These are phyloP conservation scores for Plectosphaerella plurivora DNA, from an alignment of 2,329 filamentous ascomycete species.

Conservation along the genomic window DNA sequence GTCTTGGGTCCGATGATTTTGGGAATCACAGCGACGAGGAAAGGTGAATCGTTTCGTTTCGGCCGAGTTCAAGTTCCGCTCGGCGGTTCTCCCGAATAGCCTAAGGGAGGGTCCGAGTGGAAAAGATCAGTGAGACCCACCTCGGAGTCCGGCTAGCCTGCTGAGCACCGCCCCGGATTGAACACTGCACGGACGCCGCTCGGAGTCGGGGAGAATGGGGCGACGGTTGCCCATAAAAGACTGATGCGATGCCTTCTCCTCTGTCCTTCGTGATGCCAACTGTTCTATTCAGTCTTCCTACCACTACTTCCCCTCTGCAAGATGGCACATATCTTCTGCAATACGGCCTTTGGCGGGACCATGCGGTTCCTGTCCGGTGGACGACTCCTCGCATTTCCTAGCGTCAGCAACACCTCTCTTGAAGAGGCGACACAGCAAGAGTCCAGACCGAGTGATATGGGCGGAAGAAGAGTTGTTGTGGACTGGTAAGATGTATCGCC, in stretches of 20 bases:
- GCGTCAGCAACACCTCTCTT: not conserved
- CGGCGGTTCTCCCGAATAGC: not conserved
- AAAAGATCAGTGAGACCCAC: not conserved
- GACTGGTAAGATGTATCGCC: not conserved
- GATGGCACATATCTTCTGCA: not conserved
- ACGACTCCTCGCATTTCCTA: not conserved
- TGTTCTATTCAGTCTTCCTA: not conserved
- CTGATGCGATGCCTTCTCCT: not conserved
- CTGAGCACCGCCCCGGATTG: not conserved
- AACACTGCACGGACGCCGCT: not conserved
- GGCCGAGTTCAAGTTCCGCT: not conserved
- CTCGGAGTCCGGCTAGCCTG: not conserved
- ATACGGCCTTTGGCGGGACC: not conserved
- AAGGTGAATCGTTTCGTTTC: not conserved
- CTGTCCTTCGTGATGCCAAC: not conserved
- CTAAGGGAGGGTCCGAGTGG: not conserved
- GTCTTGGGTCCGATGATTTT: not conserved
- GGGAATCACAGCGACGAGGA: not conserved
- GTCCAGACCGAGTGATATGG: not conserved
- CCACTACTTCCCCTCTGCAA: not conserved
- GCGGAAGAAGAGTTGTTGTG: not conserved
- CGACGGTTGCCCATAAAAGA: not conserved
- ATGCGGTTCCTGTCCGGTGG: not conserved
- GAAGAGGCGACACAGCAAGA: not conserved
- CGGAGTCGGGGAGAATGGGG: not conserved